Conservation (phyloP, 129 eudicot genomes). For the Tagetes patula region DNA sequence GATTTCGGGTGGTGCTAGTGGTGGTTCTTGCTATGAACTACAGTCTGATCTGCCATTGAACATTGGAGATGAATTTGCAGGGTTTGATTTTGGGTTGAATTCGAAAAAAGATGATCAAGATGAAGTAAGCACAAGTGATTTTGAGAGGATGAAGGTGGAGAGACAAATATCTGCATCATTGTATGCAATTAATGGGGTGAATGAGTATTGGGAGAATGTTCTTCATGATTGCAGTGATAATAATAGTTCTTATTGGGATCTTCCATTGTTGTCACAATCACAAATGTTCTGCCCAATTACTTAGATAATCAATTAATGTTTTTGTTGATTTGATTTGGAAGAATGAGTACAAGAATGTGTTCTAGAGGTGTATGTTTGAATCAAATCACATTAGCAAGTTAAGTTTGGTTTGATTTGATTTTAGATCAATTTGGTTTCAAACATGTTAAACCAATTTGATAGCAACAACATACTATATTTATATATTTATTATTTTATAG, state of each 20-base stretch:
- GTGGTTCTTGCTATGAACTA: conserved; percentile 24
- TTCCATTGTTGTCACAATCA: conserved; percentile 61
- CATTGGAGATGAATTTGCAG: conserved; percentile 32
- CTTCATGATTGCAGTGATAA: conserved; percentile 44
- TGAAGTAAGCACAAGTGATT: conserved; percentile 39
- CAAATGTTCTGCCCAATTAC: conserved; percentile 58
- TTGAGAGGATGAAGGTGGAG: conserved; percentile 74
- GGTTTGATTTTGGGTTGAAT: conserved; percentile 20
- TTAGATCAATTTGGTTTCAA: neutral
- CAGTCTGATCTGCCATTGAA: conserved; percentile 23
- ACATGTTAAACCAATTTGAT: neutral
- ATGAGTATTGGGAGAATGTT: conserved; percentile 66
- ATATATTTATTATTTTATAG: neutral
- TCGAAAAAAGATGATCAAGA: conserved; percentile 22
- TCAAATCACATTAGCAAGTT: conserved; percentile 21
- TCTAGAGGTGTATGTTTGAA: too few species aligned
- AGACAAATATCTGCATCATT: conserved; percentile 86
- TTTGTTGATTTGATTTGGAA: conserved; percentile 30
- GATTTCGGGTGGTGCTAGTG: conserved; percentile 25
- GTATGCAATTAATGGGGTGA: conserved; percentile 75
- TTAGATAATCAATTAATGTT: conserved; percentile 14
- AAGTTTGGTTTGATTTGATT: neutral
- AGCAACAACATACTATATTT: neutral
- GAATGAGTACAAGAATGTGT: conserved; percentile 21
- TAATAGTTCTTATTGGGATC: conserved; percentile 53